These are phyloP conservation scores for Quillaja saponaria DNA, from an alignment of 306 rosid species.

Conservation along the genomic window DNA sequence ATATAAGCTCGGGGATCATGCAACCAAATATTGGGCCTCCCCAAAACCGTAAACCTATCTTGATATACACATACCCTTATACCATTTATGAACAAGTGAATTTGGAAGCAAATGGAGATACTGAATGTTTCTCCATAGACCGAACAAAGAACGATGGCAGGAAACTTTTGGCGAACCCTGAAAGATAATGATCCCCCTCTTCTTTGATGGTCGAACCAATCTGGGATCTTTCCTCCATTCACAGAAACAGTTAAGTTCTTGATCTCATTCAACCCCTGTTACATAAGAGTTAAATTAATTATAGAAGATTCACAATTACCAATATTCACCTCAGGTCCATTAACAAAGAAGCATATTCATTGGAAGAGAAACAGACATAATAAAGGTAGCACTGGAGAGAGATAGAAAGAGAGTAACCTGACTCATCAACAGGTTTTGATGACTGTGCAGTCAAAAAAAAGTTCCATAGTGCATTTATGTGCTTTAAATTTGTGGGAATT, in stretches of 20 bases:
- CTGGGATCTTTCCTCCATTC: not conserved
- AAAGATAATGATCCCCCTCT: conserved; percentile 6
- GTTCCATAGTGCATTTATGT: not conserved
- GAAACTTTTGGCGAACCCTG: conserved; percentile 25
- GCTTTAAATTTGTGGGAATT: not conserved
- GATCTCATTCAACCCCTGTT: not conserved
- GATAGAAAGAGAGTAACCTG: conserved; percentile 11
- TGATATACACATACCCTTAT: not conserved
- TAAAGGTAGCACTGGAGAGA: not conserved
- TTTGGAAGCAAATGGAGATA: not conserved
- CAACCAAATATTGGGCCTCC: conserved; percentile 1
- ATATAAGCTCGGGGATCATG: not conserved
- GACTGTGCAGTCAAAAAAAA: conserved; percentile 1
- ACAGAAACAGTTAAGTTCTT: not conserved
- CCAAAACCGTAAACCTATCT: not conserved
- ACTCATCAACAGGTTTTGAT: not conserved
- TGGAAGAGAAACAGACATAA: not conserved
- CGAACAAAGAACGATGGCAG: not conserved
- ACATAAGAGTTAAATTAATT: conserved; percentile 4
- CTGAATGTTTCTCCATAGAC: not conserved
- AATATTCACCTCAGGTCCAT: conserved; percentile 3
- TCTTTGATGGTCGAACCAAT: conserved; percentile 5
- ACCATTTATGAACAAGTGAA: conserved; percentile 16
- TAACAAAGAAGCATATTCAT: not conserved
- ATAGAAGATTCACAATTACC: not conserved